Evolutionary conservation across 306 rosid species (phyloP).

Genomic region (Rosa chinensis): DNA sequence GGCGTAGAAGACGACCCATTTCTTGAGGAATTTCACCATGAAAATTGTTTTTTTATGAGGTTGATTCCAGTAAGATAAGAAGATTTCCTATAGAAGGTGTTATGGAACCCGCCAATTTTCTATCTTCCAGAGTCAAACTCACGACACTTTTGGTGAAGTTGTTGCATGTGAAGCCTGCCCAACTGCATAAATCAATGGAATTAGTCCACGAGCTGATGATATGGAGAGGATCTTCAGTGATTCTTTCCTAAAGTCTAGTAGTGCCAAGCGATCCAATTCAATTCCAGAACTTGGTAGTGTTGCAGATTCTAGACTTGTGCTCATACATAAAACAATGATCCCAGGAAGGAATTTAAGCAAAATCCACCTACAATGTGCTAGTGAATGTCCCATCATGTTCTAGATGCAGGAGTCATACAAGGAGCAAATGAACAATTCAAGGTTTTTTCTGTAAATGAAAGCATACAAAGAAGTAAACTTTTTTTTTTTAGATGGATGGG

Average conservation of each 20-base stretch:
- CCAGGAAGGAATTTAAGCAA: neutral
- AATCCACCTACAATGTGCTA: neutral
- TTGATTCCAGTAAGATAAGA: slow-evolving; percentile 28
- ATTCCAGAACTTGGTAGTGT: neutral
- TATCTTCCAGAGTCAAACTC: slow-evolving; percentile 13
- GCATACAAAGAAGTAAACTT: no score
- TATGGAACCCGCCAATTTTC: slow-evolving; percentile 15
- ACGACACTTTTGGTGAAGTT: slow-evolving; percentile 22
- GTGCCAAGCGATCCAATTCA: slow-evolving; percentile 30
- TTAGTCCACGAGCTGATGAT: slow-evolving; percentile 43
- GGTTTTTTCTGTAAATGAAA: no score
- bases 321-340: neutral
- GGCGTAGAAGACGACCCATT: slow-evolving; percentile 12
- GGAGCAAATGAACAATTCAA: no score
- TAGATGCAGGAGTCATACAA: no score
- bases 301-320: neutral
- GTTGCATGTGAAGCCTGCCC: slow-evolving; percentile 39
- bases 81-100: slow-evolving; percentile 41
- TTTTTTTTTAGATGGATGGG: no score
- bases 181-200: slow-evolving; percentile 28
- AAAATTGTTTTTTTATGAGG: slow-evolving; percentile 21
- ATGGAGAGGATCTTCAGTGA: slow-evolving; percentile 28
- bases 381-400: no score
- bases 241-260: slow-evolving; percentile 31
- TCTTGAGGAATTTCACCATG: slow-evolving; percentile 35